Base-by-base conservation (phyloP, 257 asterid species). In the Solanum tarijense region DNA sequence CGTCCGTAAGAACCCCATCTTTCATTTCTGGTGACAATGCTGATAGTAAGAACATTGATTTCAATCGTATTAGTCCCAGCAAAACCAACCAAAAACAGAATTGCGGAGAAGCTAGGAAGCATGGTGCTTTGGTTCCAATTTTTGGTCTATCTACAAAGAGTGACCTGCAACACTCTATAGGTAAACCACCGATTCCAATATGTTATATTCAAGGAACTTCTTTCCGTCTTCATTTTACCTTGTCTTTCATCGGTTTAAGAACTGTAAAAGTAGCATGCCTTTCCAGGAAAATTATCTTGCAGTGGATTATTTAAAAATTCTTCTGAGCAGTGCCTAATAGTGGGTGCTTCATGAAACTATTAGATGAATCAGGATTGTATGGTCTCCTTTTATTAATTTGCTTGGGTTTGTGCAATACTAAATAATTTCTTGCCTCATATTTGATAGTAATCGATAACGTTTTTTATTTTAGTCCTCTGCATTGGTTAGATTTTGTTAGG, bases 111-210 rank as follows among this genome's bases (percentile, higher is more conserved):
- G 74, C 90, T 73, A 81, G 46, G 83, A 84, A 39, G 85, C 9
- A 11, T 39, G 87, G 48, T 73, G 90, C 88, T 74, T 84, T 72
- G 86, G 89, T 87, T 84, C 88, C 89, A 9, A 86, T 86, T 83
- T 88, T 88, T 29, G 95, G 94, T 73, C 83, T 55, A 86, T 91
- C 93, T 55, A 95, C 92, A n/a, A 90, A 89, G 91, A 90, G 92
- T 69, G 92, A 91, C 84, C 95, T 88, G 84, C 91, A 81, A 72
- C 35, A 84, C 78, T 83, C 88, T 75, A 88, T 91, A 87, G 94
- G 95, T 93, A 87, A 88, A 87, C 38, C 82, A 39, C 21, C 18
- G 13, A 13, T 5, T 74, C 31, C 36, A 36, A 21, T 60, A 29
- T 79, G 3, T 25, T 79, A 43, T 79, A 11, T 25, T 41, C 3